Percentiles rank a stretch among this genome's conserved stretches.
Evolutionary conservation across 495 filamentous ascomycete genomes (phyloP).

Genomic region (Penicillium soppii): DNA sequence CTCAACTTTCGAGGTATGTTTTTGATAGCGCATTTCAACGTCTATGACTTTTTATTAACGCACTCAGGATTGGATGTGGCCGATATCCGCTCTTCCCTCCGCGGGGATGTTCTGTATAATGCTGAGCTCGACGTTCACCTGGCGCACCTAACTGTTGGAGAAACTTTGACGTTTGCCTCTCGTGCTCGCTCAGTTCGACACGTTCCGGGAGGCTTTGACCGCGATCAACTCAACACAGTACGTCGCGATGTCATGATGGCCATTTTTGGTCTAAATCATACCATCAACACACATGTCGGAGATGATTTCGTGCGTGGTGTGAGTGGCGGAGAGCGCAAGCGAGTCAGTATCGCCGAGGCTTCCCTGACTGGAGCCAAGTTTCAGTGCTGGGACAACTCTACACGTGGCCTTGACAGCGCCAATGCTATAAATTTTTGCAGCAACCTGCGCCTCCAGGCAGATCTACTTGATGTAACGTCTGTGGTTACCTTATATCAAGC

Average conservation of each 20-base stretch:
- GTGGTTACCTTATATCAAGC: constrained; percentile 19
- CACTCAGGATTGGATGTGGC: not conserved
- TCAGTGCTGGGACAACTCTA: not conserved
- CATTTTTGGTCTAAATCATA: constrained; percentile 74
- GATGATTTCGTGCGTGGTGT: constrained; percentile 80
- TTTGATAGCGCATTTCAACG: not conserved
- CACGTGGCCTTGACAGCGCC: not conserved
- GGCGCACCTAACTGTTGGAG: constrained; percentile 66
- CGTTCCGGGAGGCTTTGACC: constrained; percentile 51
- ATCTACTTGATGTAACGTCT: not conserved
- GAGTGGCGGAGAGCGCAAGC: constrained; percentile 79
- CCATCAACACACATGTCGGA: constrained; percentile 73
- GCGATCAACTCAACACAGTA: constrained; percentile 58
- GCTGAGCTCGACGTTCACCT: constrained; percentile 73
- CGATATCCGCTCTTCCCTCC: constrained; percentile 35
- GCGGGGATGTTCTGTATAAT: constrained; percentile 71
- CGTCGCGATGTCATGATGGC: constrained; percentile 77
- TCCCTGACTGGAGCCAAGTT: constrained; percentile 53
- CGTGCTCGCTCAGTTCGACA: constrained; percentile 57
- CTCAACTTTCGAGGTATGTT: not conserved
- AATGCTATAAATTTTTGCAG: not conserved
- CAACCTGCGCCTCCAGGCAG: not conserved
- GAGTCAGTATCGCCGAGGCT: constrained; percentile 76
- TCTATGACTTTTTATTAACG: not conserved
- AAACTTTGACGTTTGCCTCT: constrained; percentile 70